These are phyloP conservation scores for Albatrellus ellisii DNA, from an alignment of 768 basidiomycete genomes.

Conservation along the genomic window DNA sequence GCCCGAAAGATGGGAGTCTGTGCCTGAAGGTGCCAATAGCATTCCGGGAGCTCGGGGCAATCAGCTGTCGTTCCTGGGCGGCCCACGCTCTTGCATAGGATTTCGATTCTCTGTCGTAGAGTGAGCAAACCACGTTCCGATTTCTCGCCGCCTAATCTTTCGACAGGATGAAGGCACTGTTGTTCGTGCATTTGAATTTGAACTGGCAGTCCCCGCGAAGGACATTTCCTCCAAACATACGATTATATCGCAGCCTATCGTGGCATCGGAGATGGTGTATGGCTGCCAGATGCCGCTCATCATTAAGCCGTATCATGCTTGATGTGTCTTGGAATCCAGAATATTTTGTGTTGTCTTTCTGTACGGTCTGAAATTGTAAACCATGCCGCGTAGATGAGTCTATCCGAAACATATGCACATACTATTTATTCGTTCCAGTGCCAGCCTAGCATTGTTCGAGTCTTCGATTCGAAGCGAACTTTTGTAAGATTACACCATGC, in stretches of 20 bases:
- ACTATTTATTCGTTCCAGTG: too few species aligned
- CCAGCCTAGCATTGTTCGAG: too few species aligned
- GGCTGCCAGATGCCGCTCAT: constrained; percentile 7
- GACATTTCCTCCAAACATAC: neutral
- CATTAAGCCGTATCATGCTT: too few species aligned
- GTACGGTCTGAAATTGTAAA: too few species aligned
- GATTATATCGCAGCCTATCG: constrained; percentile 2
- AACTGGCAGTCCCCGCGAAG: neutral
- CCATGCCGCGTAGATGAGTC: too few species aligned
- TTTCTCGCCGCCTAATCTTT: too few species aligned
- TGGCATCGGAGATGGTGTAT: neutral
- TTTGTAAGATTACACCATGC: too few species aligned
- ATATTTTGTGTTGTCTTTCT: too few species aligned
- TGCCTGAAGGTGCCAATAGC: constrained; percentile 6
- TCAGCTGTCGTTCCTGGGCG: constrained; percentile 19
- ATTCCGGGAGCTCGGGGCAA: constrained; percentile 11
- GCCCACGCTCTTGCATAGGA: constrained; percentile 19
- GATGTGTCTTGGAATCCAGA: too few species aligned
- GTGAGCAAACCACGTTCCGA: too few species aligned
- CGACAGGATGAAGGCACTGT: constrained; percentile 8
- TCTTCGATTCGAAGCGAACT: too few species aligned
- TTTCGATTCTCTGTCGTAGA: constrained; percentile 18
- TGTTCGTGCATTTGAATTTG: constrained; percentile 12
- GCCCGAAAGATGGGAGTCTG: constrained; percentile 12
- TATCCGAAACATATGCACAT: too few species aligned